Base-by-base conservation (phyloP, 176 grass and related monocot species). In the barley (Hordeum vulgare) region DNA sequence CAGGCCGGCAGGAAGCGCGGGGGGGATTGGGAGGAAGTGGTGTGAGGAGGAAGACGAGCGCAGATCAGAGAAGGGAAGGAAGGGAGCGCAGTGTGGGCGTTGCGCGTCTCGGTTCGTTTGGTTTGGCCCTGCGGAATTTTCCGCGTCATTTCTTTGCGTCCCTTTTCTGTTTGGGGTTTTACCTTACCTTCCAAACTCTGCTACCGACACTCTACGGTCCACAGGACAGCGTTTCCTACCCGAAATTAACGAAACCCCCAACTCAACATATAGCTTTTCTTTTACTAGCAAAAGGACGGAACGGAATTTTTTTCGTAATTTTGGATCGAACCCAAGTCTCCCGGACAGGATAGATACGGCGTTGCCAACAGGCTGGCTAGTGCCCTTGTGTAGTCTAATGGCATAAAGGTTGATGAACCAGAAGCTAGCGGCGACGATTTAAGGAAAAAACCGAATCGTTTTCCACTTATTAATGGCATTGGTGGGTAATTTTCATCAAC, bases 111-210 rank as follows among this genome's bases (percentile, higher is more conserved):
- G 60, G 68, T 58, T 86, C 21, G 39, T 36, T 60, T 66, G 75
- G 34, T 66, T 66, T 9, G 69, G 71, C 63, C 23, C 7, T 7
- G 40, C 40, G 73, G 83, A 66, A 81, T 9, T 81, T 66, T 73
- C 23, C 25, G 20, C 65, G 12, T 70, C 26, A 27, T 47, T 86
- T 60, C 67, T 77, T 61, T 61, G 75, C 31, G 23, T 40, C 51
- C 2, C 51, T 54, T 23, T 89, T 76, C 28, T 47, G 82, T 25
- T 77, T 23, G 88, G 83, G 87, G 88, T 77, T 89, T 89, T 89
- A 77, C 78, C 54, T 89, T 89, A 77, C 78, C 54, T 41, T 76
- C 71, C 87, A 54, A 85, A 17, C 53, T 85, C 77, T 39, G 49
- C 62, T 75, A 85, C 83, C 70, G 57, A 74, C 76, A 74, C 81